Evolutionary conservation across 1,284 basidiomycete genomes (phyloP).

Genomic region (Termitomyces sp.): DNA sequence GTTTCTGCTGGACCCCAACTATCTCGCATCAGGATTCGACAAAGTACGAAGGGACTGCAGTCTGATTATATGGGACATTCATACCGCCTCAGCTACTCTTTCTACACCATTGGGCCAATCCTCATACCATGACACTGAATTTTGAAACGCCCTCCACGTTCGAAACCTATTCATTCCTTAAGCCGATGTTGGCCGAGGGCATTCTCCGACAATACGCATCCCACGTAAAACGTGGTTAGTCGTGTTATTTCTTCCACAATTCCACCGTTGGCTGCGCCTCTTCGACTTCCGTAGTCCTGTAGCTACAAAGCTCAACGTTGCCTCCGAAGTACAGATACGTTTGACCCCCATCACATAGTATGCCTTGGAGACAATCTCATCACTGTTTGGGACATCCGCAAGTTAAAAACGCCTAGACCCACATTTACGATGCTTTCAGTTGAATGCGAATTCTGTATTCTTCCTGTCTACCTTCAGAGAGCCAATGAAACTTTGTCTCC

Average conservation of each 20-base stretch:
- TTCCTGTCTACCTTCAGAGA: no score
- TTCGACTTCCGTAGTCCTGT: conserved; percentile 57
- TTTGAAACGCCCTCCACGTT: conserved; percentile 25
- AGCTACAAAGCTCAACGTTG: conserved; percentile 42
- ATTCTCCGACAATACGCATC: conserved; percentile 63
- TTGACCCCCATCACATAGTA: conserved; percentile 63
- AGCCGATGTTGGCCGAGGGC: conserved; percentile 41
- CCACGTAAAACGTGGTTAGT: conserved; percentile 63
- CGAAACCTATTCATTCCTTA: conserved; percentile 48
- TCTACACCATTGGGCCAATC: conserved; percentile 22
- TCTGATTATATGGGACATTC: conserved; percentile 73
- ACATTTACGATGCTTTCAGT: conserved; percentile 65
- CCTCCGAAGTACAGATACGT: conserved; percentile 68
- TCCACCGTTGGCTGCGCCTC: conserved; percentile 60
- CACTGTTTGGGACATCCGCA: conserved; percentile 70
- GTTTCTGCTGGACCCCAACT: conserved; percentile 64
- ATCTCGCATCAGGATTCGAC: conserved; percentile 73
- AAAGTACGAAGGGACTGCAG: conserved; percentile 71
- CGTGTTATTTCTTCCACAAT: conserved; percentile 59
- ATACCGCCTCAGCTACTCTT: conserved; percentile 39
- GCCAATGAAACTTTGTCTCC: no score
- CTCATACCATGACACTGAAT: conserved; percentile 3
- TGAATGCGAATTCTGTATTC: conserved; percentile 34
- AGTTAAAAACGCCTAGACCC: conserved; percentile 53
- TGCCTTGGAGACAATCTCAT: conserved; percentile 65